Percentiles rank a stretch among this genome's conserved stretches.
Evolutionary conservation across 306 rosid species (phyloP).

Genomic region (Rosa lucieae): DNA sequence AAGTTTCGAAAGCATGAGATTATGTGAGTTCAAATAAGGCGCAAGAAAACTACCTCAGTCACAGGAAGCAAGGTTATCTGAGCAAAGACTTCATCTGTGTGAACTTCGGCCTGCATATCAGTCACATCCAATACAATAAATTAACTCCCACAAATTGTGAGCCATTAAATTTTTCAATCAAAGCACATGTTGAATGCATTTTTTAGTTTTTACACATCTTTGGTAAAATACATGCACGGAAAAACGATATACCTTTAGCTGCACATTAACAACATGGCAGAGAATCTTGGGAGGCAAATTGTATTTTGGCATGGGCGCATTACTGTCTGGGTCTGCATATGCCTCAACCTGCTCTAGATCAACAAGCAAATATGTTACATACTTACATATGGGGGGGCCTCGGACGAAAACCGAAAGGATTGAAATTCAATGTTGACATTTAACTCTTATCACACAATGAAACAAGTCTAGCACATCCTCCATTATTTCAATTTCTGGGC

Average conservation of each 20-base stretch:
- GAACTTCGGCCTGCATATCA: constrained; percentile 54
- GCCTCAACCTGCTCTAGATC: constrained; percentile 49
- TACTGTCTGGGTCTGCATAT: constrained; percentile 34
- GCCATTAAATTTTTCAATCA: constrained; percentile 4
- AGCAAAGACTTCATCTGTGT: constrained; percentile 62
- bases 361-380: constrained; percentile 27
- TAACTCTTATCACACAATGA: neutral
- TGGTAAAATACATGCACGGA: neutral
- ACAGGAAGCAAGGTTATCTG: constrained; percentile 55
- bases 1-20: constrained; percentile 9
- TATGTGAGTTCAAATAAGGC: constrained; percentile 1
- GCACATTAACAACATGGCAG: constrained; percentile 50
- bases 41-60: constrained; percentile 30
- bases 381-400: neutral
- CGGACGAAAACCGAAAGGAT: neutral
- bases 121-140: neutral
- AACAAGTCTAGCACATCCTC: neutral
- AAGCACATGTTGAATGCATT: neutral
- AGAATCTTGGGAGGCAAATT: constrained; percentile 61
- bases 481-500: neutral
- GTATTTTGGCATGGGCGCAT: constrained; percentile 45
- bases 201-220: neutral
- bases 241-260: constrained; percentile 45
- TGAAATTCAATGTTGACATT: neutral
- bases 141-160: neutral